Percentiles rank a stretch among this genome's conserved stretches.
phyloP scores from a whole-genome alignment of 352 stramenopile genomes.

The Aphanomyces stellatus region DNA sequence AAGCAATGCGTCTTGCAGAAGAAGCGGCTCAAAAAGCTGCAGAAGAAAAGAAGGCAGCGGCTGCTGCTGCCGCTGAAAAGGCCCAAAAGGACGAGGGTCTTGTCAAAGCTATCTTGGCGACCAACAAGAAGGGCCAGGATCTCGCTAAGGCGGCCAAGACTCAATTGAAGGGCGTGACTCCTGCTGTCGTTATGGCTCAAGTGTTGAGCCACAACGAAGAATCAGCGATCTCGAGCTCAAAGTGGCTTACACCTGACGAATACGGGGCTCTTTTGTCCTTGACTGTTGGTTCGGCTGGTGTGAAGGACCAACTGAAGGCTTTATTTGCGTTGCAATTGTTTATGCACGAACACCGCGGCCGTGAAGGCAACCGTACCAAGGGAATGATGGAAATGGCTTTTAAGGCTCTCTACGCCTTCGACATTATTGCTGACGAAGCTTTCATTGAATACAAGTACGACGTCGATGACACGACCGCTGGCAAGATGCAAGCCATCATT shows the following conservation, averaged over 20 bases:
- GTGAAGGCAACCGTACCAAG: constrained; percentile 31
- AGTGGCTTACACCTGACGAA: constrained; percentile 56
- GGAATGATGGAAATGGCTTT: constrained; percentile 76
- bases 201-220: constrained; percentile 42
- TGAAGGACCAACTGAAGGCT: constrained; percentile 58
- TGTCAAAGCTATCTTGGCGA: constrained; percentile 52
- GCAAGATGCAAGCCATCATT: constrained; percentile 77
- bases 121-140: constrained; percentile 55
- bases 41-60: constrained; percentile 25
- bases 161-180: constrained; percentile 38
- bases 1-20: constrained; percentile 35
- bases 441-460: constrained; percentile 87
- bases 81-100: constrained; percentile 41
- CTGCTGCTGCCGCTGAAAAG: constrained; percentile 42
- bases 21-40: constrained; percentile 39
- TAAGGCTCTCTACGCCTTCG: constrained; percentile 75
- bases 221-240: constrained; percentile 68
- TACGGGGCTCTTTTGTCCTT: constrained; percentile 61
- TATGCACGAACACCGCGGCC: constrained; percentile 56
- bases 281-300: constrained; percentile 37
- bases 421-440: constrained; percentile 67
- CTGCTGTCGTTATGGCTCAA: constrained; percentile 45
- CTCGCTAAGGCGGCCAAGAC: constrained; percentile 43
- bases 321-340: constrained; percentile 72
- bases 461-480: constrained; percentile 54